Conservation (phyloP, 1,284 basidiomycete genomes). For the Coriolopsis trogii region DNA sequence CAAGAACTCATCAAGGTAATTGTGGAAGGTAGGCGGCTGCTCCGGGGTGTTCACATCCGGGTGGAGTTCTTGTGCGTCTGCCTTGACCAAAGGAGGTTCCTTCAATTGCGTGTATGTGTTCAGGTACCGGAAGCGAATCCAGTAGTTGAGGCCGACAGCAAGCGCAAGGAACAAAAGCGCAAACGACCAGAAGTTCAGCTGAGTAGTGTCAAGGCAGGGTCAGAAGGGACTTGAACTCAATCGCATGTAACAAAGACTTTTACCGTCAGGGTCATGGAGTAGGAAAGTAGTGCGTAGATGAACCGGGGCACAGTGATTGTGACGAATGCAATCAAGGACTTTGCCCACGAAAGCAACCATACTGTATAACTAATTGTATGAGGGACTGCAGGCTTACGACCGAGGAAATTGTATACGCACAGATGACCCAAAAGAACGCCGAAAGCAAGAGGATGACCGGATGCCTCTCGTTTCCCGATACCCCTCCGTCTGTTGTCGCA, state of each 20-base stretch:
- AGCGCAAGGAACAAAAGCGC: conserved; percentile 74
- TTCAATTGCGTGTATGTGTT: conserved; percentile 81
- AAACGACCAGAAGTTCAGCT: conserved; percentile 91
- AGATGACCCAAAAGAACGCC: conserved; percentile 83
- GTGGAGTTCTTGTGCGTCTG: conserved; percentile 80
- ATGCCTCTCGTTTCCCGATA: conserved; percentile 39
- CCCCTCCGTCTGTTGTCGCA: conserved; percentile 4
- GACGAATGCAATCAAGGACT: conserved; percentile 69
- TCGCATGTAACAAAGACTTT: conserved; percentile 23
- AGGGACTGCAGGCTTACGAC: background rate
- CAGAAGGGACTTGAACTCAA: background rate
- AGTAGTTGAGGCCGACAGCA: conserved; percentile 74
- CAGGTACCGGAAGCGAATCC: conserved; percentile 83
- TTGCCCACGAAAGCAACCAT: conserved; percentile 79
- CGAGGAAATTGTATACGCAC: conserved; percentile 46
- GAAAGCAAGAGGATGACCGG: conserved; percentile 77
- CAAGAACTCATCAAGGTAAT: conserved; percentile 94
- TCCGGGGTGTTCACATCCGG: conserved; percentile 85
- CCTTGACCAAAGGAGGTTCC: conserved; percentile 81
- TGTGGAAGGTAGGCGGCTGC: conserved; percentile 81
- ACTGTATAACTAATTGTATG: conserved; percentile 45
- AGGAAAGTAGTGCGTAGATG: conserved; percentile 80
- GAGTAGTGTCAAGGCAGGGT: conserved; percentile 15
- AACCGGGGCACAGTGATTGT: conserved; percentile 82
- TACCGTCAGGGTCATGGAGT: conserved; percentile 87